Evolutionary conservation across 345 rosid genomes (phyloP), one percentile per base, ranked within the genome.

Genomic region (Eucalyptus tenuipes): DNA sequence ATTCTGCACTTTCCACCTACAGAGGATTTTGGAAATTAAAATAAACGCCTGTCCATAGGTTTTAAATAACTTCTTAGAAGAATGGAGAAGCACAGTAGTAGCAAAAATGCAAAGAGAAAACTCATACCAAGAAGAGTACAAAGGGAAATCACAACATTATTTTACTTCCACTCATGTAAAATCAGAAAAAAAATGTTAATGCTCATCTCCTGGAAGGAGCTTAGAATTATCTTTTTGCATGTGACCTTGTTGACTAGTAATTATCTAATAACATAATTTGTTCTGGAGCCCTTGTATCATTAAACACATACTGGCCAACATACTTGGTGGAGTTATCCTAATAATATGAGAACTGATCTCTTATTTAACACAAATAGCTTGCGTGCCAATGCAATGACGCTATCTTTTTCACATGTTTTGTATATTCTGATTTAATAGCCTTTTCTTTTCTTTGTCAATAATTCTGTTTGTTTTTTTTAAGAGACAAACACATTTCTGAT

Each of bases 1-100:
- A 93, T 91, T 97, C 99, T 87, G 98, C 99, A 91, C 87, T 92
- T 89, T 92, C 91, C 86, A 96, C 96, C 98, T 96, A 94, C 88
- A 82, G 86, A 87, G 88, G 53, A 53, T 75, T 40, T 75, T 20
- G 47, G 47, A 40, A 75, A 37, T 37, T 75, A 75, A 75, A 11
- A 75, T 75, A 75, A 44, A 75, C 3, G 47, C 27, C 82, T 75
- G 47, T 75, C 45, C 47, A 40, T 75, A 40, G 82, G 82, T 40
- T 20, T 71, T 10, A 20, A 71, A 37, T 71, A 40, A 40, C 47
- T 75, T 37, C 82, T 37, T 40, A 40, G 82, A 75, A 75, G 82
- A 75, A 40, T 75, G 82, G 82, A 75, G 42, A 75, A 75, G 47
- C 82, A 75, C 47, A 75, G 47, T 44, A 75, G 84, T 75, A 40